These are phyloP conservation scores for Penicillium sp. DNA, from an alignment of 2,329 filamentous ascomycete species.

Conservation along the genomic window DNA sequence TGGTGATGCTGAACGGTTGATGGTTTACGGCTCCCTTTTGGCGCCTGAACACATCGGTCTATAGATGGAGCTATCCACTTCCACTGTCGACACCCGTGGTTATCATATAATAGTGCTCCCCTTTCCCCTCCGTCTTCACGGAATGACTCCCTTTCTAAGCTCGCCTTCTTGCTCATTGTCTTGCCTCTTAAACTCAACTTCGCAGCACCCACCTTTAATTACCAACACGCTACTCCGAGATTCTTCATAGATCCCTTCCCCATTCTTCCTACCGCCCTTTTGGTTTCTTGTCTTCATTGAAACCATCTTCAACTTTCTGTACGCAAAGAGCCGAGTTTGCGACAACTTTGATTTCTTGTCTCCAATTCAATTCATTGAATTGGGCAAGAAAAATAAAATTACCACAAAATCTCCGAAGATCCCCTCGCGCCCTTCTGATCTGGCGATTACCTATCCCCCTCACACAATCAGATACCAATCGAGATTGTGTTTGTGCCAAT, in stretches of 20 bases:
- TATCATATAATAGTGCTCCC: conserved; percentile 31
- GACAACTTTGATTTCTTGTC: neutral
- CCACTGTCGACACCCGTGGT: conserved; percentile 23
- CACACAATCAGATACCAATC: neutral
- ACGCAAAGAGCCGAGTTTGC: neutral
- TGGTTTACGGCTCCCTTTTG: conserved; percentile 30
- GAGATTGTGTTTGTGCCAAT: conserved; percentile 11
- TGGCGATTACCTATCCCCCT: neutral
- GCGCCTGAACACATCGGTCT: conserved; percentile 39
- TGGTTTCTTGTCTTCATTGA: neutral
- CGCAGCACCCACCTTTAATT: conserved; percentile 7
- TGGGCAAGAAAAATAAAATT: neutral
- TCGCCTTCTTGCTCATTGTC: conserved; percentile 18
- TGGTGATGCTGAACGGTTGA: conserved; percentile 38
- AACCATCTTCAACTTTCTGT: neutral
- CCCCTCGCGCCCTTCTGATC: neutral
- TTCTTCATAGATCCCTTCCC: conserved; percentile 31
- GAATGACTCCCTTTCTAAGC: conserved; percentile 17
- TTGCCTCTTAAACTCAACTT: conserved; percentile 14
- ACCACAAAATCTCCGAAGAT: neutral
- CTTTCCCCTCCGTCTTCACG: conserved; percentile 31
- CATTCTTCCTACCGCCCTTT: conserved; percentile 25
- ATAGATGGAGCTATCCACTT: conserved; percentile 39
- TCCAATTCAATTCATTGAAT: neutral
- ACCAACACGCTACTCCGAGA: conserved; percentile 13